These are phyloP conservation scores for Apiospora sp. DNA, from an alignment of 2,329 filamentous ascomycete genomes.

Conservation along the genomic window DNA sequence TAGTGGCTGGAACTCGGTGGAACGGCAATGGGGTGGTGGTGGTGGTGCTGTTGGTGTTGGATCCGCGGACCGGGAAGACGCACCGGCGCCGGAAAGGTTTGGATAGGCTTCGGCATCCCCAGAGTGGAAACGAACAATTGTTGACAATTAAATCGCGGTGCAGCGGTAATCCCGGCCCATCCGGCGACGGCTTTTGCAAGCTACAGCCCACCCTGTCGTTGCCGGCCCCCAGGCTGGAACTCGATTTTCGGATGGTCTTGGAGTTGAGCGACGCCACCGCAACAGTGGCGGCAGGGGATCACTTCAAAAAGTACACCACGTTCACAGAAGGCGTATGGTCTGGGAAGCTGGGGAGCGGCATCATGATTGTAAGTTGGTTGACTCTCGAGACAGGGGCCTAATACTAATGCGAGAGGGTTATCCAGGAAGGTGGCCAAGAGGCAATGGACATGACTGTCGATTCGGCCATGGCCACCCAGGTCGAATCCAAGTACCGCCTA, in stretches of 20 bases:
- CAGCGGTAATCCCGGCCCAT: background rate
- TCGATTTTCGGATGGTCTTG: slow-evolving; percentile 41
- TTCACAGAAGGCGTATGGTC: slow-evolving; percentile 40
- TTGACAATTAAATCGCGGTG: background rate
- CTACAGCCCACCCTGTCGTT: slow-evolving; percentile 38
- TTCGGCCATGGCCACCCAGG: slow-evolving; percentile 34
- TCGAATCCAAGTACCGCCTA: slow-evolving; percentile 39
- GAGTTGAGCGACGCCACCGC: slow-evolving; percentile 38
- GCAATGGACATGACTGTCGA: slow-evolving; percentile 36
- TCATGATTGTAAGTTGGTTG: slow-evolving; percentile 36
- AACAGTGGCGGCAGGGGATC: slow-evolving; percentile 35
- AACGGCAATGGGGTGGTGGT: slow-evolving; percentile 33
- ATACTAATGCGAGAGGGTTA: background rate
- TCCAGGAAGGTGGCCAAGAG: slow-evolving; percentile 39
- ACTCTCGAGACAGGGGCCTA: background rate
- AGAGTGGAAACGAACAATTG: background rate
- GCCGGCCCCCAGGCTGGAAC: slow-evolving; percentile 36
- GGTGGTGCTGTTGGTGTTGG: background rate
- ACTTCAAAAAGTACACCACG: slow-evolving; percentile 40
- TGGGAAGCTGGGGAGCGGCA: slow-evolving; percentile 38
- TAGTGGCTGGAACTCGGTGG: slow-evolving; percentile 39
- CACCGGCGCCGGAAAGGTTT: background rate
- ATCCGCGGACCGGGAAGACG: background rate
- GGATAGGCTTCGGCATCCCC: background rate
- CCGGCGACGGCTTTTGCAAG: slow-evolving; percentile 11